phyloP scores from a whole-genome alignment of 208 protist species.

The Leishmania martiniquensis region DNA sequence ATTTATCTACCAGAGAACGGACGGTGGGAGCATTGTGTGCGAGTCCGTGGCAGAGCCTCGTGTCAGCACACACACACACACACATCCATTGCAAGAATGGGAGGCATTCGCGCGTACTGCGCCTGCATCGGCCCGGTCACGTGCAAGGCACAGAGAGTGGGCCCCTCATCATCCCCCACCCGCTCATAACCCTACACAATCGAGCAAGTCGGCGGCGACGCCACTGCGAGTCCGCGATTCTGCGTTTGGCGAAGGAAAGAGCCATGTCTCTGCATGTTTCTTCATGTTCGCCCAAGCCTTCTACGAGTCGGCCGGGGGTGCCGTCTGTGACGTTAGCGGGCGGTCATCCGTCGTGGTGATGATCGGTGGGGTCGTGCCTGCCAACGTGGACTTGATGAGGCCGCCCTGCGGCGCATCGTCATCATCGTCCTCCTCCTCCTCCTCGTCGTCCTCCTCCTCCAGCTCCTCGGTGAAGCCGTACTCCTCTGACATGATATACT shows the following conservation, averaged over 20 bases:
- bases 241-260: too few species aligned
- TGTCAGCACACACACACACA: too few species aligned
- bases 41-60: too few species aligned
- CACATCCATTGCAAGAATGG: not conserved
- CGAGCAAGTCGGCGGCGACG: not conserved
- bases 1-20: not conserved
- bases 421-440: constrained; percentile 32
- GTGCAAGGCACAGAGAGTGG: not conserved
- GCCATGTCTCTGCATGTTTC: not conserved
- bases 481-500: constrained; percentile 57
- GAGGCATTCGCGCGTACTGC: not conserved
- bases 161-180: not conserved
- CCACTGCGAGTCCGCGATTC: too few species aligned
- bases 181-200: constrained; percentile 3
- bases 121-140: not conserved
- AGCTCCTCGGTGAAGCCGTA: constrained; percentile 68
- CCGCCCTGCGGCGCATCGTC: not conserved
- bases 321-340: not conserved
- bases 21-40: too few species aligned
- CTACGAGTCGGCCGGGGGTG: not conserved
- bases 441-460: constrained; percentile 60
- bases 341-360: not conserved
- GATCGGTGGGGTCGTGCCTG: not conserved
- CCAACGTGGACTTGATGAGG: not conserved
- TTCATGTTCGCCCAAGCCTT: not conserved